Evolutionary conservation across 768 basidiomycete genomes (phyloP).

Genomic region (Phaffia australis): DNA sequence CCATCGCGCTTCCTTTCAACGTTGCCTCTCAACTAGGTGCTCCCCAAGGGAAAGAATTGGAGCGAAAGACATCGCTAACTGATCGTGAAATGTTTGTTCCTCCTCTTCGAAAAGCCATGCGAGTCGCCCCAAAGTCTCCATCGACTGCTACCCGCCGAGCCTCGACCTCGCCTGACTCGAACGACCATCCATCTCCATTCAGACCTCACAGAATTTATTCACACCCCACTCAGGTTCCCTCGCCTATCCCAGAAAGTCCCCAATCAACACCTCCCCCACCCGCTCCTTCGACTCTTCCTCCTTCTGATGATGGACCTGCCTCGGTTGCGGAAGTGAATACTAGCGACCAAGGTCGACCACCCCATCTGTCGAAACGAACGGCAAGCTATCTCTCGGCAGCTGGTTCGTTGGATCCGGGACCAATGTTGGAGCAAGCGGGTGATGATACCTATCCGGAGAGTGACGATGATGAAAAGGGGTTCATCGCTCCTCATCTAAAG

Average conservation of each 20-base stretch:
- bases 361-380: not conserved
- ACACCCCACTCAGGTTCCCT: too few species aligned
- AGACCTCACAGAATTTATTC: too few species aligned
- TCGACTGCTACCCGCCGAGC: not conserved
- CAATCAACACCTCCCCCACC: not conserved
- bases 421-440: conserved; percentile 1
- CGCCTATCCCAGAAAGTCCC: not conserved
- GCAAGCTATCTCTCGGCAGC: not conserved
- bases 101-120: not conserved
- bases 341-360: not conserved
- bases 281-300: not conserved
- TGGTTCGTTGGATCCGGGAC: conserved; percentile 3
- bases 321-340: not conserved
- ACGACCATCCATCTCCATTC: too few species aligned
- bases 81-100: not conserved
- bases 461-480: not conserved
- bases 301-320: not conserved
- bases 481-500: conserved; percentile 3
- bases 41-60: not conserved
- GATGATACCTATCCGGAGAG: not conserved
- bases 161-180: not conserved
- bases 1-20: not conserved
- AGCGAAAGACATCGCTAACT: conserved; percentile 9
- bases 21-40: not conserved
- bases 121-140: too few species aligned